phyloP scores from a whole-genome alignment of 2,329 filamentous ascomycete genomes.

The Neophaeococcomyces aloes region DNA sequence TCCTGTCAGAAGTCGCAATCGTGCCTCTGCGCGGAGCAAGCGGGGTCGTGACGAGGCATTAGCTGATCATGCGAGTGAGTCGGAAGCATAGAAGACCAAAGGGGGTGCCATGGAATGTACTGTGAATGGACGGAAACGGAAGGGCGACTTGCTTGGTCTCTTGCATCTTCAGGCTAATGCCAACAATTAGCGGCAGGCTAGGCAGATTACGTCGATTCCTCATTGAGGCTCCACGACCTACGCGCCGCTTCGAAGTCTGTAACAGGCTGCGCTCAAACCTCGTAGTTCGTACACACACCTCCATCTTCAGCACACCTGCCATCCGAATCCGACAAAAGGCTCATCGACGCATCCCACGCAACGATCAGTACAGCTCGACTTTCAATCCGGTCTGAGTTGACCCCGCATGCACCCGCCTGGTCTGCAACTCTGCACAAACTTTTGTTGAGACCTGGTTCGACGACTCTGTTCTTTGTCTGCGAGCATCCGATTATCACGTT shows the following conservation, averaged over 20 bases:
- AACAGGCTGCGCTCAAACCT: constrained; percentile 5
- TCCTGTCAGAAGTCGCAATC: not conserved
- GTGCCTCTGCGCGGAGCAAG: not conserved
- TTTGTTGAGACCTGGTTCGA: not conserved
- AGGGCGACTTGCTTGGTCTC: not conserved
- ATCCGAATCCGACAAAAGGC: not conserved
- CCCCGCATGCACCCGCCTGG: not conserved
- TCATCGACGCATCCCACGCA: not conserved
- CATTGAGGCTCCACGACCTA: not conserved
- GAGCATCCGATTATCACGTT: constrained; percentile 4
- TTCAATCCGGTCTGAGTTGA: constrained; percentile 5
- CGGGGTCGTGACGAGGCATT: constrained; percentile 7
- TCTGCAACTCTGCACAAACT: no score
- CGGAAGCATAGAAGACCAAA: not conserved
- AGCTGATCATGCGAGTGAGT: not conserved
- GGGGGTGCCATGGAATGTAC: constrained; percentile 2
- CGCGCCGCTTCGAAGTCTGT: not conserved
- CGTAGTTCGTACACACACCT: not conserved
- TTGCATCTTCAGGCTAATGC: not conserved
- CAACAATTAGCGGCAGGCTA: not conserved
- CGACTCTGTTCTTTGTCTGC: constrained; percentile 1
- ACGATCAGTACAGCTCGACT: not conserved
- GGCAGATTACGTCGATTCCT: not conserved
- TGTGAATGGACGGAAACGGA: constrained; percentile 4
- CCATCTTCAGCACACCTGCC: constrained; percentile 1